phyloP scores from a whole-genome alignment of 352 stramenopile genomes.

The Phytophthora fragariae region DNA sequence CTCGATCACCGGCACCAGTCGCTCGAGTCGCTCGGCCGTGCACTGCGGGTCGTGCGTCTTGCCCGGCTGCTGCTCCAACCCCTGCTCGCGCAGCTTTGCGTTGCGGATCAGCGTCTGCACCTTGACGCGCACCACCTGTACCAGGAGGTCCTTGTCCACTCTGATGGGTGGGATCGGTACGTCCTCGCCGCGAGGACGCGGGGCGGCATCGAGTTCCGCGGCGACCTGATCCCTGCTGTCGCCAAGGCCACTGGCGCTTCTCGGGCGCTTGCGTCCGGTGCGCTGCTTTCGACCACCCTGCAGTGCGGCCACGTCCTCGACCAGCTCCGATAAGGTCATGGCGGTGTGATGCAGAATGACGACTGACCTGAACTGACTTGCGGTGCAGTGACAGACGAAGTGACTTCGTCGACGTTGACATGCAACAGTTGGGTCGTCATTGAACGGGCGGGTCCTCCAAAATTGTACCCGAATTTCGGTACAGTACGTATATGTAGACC shows the following conservation, averaged over 20 bases:
- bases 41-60: conserved; percentile 16
- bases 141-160: conserved; percentile 52
- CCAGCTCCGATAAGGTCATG: conserved; percentile 34
- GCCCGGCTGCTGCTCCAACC: conserved; percentile 8
- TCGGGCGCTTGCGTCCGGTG: conserved; percentile 20
- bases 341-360: conserved; percentile 14
- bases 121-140: conserved; percentile 49
- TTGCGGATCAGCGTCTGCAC: conserved; percentile 43
- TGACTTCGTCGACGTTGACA: conserved; percentile 34
- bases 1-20: conserved; percentile 39
- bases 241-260: conserved; percentile 12
- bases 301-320: conserved; percentile 20
- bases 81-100: conserved; percentile 22
- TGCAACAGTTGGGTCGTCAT: conserved; percentile 21
- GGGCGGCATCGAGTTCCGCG: not conserved
- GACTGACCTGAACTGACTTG: conserved; percentile 33
- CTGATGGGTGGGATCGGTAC: conserved; percentile 30
- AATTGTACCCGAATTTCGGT: conserved; percentile 5
- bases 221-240: not conserved
- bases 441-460: not conserved
- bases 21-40: conserved; percentile 38
- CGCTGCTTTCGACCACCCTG: not conserved
- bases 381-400: conserved; percentile 22
- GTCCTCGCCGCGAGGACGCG: conserved; percentile 16
- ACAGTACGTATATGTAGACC: not conserved